Evolutionary conservation across 805 yeast species (phyloP).

Genomic region (Kuraishia floccosa): DNA sequence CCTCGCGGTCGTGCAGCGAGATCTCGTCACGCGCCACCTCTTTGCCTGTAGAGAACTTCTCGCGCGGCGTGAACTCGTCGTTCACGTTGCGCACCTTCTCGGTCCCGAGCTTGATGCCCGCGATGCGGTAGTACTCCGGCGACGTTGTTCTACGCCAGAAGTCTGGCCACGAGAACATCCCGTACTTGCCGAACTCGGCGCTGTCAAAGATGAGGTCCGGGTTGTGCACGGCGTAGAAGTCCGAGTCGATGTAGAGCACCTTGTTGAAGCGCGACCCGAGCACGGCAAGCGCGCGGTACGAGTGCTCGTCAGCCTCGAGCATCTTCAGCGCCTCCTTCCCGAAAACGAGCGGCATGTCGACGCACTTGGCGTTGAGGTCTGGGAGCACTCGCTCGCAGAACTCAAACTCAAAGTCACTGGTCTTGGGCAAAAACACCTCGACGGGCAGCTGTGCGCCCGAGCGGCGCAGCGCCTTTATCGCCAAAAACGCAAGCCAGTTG

Average conservation of each 20-base stretch:
- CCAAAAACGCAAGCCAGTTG: constrained; percentile 58
- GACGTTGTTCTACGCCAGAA: constrained; percentile 80
- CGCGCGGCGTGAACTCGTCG: constrained; percentile 18
- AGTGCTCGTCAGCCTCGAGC: constrained; percentile 51
- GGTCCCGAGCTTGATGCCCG: constrained; percentile 37
- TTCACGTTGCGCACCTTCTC: constrained; percentile 17
- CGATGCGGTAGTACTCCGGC: constrained; percentile 61
- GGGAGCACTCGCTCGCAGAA: constrained; percentile 60
- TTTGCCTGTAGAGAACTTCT: constrained; percentile 19
- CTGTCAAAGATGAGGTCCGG: constrained; percentile 49
- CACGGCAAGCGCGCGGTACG: constrained; percentile 59
- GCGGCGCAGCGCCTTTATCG: constrained; percentile 54
- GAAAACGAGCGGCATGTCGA: constrained; percentile 47
- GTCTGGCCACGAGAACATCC: constrained; percentile 71
- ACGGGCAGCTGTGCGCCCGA: constrained; percentile 64
- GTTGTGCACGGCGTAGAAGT: constrained; percentile 56
- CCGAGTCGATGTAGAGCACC: constrained; percentile 64
- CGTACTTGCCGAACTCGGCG: constrained; percentile 40
- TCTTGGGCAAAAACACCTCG: constrained; percentile 69
- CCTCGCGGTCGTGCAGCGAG: constrained; percentile 54
- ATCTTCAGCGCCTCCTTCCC: constrained; percentile 38
- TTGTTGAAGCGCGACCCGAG: constrained; percentile 65
- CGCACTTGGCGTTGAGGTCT: constrained; percentile 51
- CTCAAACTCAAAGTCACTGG: constrained; percentile 60
- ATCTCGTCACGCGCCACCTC: constrained; percentile 17